These are phyloP conservation scores for Casuarina equisetifolia DNA, from an alignment of 306 rosid genomes.

Conservation along the genomic window DNA sequence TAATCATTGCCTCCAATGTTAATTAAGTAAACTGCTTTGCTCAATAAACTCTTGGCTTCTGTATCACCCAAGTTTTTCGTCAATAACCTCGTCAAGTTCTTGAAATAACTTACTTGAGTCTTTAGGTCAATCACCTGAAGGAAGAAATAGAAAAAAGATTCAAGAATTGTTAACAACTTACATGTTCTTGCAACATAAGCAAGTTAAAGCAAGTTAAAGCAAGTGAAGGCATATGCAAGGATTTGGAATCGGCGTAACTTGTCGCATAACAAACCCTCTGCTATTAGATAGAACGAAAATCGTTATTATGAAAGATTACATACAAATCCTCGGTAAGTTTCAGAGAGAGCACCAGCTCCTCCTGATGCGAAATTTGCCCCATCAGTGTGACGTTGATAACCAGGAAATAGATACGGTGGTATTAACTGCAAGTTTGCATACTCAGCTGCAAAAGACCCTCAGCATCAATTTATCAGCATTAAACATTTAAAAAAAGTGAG, in stretches of 20 bases:
- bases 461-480: too few species aligned
- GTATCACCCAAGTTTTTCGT: constrained; percentile 27
- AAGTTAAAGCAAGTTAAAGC: neutral
- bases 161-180: too few species aligned
- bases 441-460: constrained; percentile 23
- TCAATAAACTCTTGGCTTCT: constrained; percentile 32
- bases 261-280: too few species aligned
- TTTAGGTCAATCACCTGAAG: constrained; percentile 18
- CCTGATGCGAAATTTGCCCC: constrained; percentile 26
- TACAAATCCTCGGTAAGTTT: constrained; percentile 10
- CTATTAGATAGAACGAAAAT: neutral
- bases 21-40: constrained; percentile 40
- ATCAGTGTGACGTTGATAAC: too few species aligned
- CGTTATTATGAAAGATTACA: neutral
- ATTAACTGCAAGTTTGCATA: constrained; percentile 20
- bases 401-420: too few species aligned
- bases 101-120: too few species aligned
- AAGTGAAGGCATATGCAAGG: neutral
- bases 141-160: neutral
- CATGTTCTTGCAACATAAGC: too few species aligned
- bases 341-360: constrained; percentile 26
- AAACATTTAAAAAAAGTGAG: neutral
- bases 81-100: too few species aligned
- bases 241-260: too few species aligned
- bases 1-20: constrained; percentile 16